Evolutionary conservation across 2,329 filamentous ascomycete species (phyloP).

Genomic region (Colletotrichum simmondsii): DNA sequence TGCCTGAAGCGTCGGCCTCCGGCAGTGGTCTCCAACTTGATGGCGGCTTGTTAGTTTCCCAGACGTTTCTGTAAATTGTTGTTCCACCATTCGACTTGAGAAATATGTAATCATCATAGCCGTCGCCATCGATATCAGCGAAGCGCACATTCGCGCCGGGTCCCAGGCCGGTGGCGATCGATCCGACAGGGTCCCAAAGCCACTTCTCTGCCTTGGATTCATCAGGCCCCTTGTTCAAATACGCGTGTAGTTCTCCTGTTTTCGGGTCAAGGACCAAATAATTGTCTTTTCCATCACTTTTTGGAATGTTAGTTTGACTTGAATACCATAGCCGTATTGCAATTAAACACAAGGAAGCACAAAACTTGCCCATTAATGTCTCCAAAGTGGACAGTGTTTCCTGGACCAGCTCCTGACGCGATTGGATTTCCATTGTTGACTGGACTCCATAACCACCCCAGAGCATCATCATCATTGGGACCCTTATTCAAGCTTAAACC

Average conservation of each 20-base stretch:
- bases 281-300: conserved; percentile 28
- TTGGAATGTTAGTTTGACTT: not conserved
- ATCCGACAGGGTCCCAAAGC: conserved; percentile 20
- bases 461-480: not conserved
- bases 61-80: conserved; percentile 32
- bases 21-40: not conserved
- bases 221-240: conserved; percentile 1
- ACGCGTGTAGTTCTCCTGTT: conserved; percentile 22
- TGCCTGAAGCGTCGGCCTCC: not conserved
- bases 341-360: not conserved
- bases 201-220: not conserved
- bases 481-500: not conserved
- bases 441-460: conserved; percentile 18
- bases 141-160: conserved; percentile 35
- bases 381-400: conserved; percentile 25
- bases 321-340: not conserved
- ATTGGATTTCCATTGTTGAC: conserved; percentile 24
- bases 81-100: conserved; percentile 22
- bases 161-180: conserved; percentile 30
- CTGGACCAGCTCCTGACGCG: conserved; percentile 26
- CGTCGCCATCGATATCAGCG: conserved; percentile 39
- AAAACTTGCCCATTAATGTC: conserved; percentile 28
- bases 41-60: not conserved
- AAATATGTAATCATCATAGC: conserved; percentile 36
- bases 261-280: conserved; percentile 29